Evolutionary conservation across 163 green algal genomes (phyloP).

Genomic region (Smithsoniella earleae): DNA sequence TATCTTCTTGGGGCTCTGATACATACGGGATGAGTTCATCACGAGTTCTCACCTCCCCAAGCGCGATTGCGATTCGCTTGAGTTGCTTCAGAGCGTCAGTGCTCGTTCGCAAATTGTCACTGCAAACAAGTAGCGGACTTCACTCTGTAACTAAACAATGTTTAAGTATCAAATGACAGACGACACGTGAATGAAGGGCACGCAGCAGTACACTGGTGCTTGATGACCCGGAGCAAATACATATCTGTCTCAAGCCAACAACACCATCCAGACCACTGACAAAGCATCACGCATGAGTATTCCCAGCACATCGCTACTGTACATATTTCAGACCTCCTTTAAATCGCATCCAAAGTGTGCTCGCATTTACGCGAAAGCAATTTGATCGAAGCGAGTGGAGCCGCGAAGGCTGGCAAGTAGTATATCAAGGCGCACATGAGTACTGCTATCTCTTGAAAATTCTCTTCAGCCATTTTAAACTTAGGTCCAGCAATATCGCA

Average conservation of each 20-base stretch:
- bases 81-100: conserved; percentile 76
- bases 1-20: conserved; percentile 85
- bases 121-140: not conserved
- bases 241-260: not conserved
- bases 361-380: not conserved
- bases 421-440: conserved; percentile 3
- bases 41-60: conserved; percentile 91
- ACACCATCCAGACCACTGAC: not conserved
- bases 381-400: not conserved
- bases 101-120: conserved; percentile 19
- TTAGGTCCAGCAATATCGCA: too few species aligned
- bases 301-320: not conserved
- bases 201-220: not conserved
- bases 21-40: conserved; percentile 97
- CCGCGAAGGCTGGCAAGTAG: not conserved
- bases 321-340: not conserved
- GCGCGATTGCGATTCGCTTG: conserved; percentile 81
- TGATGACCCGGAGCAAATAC: too few species aligned
- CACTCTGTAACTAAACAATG: not conserved
- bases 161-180: not conserved
- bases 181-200: not conserved
- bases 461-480: conserved; percentile 25
- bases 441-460: conserved; percentile 22
- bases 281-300: not conserved
- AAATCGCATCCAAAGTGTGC: not conserved